Conservation (phyloP, 306 rosid species). For the Cicer arietinum region DNA sequence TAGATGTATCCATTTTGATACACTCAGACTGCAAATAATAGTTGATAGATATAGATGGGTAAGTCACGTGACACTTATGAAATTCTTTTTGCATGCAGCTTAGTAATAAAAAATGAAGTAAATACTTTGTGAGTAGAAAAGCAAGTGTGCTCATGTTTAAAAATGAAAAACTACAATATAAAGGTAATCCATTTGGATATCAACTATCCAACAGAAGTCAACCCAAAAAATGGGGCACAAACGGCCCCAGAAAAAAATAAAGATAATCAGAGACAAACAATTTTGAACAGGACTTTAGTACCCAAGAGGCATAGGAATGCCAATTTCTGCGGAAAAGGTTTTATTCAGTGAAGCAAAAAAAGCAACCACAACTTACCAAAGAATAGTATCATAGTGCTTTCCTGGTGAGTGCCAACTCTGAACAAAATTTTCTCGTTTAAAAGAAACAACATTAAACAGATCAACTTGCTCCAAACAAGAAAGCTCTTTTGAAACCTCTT, state of each 20-base stretch:
- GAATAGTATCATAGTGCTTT: conserved; percentile 75
- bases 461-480: conserved; percentile 47
- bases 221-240: neutral
- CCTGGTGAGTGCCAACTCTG: conserved; percentile 53
- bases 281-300: conserved; percentile 12
- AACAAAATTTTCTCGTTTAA: conserved; percentile 76
- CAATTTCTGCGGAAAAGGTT: conserved; percentile 9
- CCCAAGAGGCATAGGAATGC: neutral
- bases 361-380: conserved; percentile 61
- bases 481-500: conserved; percentile 45
- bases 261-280: neutral
- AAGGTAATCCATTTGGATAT: neutral
- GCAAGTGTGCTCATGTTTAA: conserved; percentile 1
- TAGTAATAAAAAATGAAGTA: conserved; percentile 21
- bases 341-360: conserved; percentile 25
- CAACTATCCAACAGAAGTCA: conserved; percentile 20
- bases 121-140: neutral
- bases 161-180: conserved; percentile 15
- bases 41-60: neutral
- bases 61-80: conserved; percentile 25
- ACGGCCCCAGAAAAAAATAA: neutral
- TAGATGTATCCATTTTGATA: conserved; percentile 94
- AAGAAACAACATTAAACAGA: conserved; percentile 65
- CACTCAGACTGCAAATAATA: conserved; percentile 81
- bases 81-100: conserved; percentile 5